Evolutionary conservation across 2,329 filamentous ascomycete species (phyloP).

Genomic region (Mycosphaerella arachidis): DNA sequence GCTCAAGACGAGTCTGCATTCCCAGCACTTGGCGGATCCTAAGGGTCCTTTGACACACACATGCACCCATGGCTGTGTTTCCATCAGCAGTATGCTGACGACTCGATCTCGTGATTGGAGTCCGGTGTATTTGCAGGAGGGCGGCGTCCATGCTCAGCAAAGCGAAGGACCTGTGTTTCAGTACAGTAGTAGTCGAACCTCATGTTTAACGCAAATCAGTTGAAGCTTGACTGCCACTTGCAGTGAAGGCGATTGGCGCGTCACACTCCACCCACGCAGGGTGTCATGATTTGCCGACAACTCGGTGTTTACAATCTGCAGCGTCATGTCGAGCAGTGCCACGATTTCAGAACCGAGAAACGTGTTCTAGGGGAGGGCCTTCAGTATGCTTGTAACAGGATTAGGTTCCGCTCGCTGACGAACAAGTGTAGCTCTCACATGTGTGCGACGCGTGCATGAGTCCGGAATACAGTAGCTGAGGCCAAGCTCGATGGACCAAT

Average conservation of each 20-base stretch:
- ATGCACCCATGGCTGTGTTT: neutral
- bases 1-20: conserved; percentile 32
- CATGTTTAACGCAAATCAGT: neutral
- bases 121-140: neutral
- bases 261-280: no score
- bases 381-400: no score
- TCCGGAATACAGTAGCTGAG: no score
- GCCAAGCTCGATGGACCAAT: neutral
- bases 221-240: neutral
- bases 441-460: no score
- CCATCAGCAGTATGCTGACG: conserved; percentile 1
- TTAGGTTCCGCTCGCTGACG: no score
- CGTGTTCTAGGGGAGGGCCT: no score
- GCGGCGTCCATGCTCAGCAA: neutral
- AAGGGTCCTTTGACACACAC: neutral
- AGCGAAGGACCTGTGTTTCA: neutral
- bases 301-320: no score
- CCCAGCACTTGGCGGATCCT: conserved; percentile 31
- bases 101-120: neutral
- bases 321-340: no score
- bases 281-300: no score
- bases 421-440: no score
- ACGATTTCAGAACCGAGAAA: no score
- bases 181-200: conserved; percentile 4
- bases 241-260: neutral